A percentile compares a stretch with the other conserved stretches of the same genome.
Evolutionary conservation across 768 basidiomycete genomes (phyloP).

Genomic region (Pseudohyphozyma bogoriensis): DNA sequence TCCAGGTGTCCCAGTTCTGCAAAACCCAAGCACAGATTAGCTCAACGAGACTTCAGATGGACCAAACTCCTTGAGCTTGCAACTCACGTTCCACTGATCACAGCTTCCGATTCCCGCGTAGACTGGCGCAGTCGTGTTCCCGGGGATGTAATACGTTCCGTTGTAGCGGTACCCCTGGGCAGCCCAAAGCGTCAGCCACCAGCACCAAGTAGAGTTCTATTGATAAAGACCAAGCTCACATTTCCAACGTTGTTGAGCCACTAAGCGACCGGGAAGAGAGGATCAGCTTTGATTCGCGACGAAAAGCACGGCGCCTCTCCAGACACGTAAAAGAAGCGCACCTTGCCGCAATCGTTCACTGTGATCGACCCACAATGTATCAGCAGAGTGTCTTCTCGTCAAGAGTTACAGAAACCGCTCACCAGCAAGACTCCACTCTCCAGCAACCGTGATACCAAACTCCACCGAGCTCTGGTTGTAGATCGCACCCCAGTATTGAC

Average conservation of each 20-base stretch:
- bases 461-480: slow-evolving; percentile 53
- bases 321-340: too few relatives aligned
- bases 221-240: too few relatives aligned
- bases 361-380: slow-evolving; percentile 51
- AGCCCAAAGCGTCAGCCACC: too few relatives aligned
- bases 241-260: slow-evolving; percentile 41
- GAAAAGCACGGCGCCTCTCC: too few relatives aligned
- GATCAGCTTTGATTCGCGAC: too few relatives aligned
- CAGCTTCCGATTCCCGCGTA: slow-evolving; percentile 45
- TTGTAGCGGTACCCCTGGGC: slow-evolving; percentile 85
- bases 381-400: background rate
- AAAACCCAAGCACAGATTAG: too few relatives aligned
- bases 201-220: too few relatives aligned
- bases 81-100: slow-evolving; percentile 55
- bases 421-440: slow-evolving; percentile 56
- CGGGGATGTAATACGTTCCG: slow-evolving; percentile 46
- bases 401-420: background rate
- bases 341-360: slow-evolving; percentile 61
- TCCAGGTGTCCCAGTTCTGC: slow-evolving; percentile 63
- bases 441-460: slow-evolving; percentile 72
- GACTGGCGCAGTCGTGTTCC: slow-evolving; percentile 15
- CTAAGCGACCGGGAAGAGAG: too few relatives aligned
- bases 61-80: too few relatives aligned
- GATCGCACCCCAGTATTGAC: slow-evolving; percentile 55
- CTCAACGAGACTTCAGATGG: too few relatives aligned